Evolutionary conservation across 768 basidiomycete species (phyloP), one percentile per base, ranked within the genome.

Genomic region (Boletus eberwhitei): DNA sequence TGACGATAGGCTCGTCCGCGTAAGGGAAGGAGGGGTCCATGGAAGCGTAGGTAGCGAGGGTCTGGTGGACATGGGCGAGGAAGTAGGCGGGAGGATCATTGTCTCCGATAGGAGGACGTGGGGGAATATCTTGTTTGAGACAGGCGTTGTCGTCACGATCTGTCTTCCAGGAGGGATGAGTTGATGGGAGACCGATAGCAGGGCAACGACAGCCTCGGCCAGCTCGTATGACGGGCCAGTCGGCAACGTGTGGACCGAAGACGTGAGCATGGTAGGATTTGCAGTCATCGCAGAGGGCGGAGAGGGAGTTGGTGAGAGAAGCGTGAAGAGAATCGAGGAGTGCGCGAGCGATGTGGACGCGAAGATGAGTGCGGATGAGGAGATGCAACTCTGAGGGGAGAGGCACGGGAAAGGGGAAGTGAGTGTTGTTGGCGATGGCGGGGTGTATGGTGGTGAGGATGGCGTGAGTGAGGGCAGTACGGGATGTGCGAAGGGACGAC

Each of bases 351-450:
- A 83, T 66, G 22, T 68, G 50, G 7, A 75, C 72, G 52, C 79
- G 70, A 35, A 85, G 74, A 42, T 77, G 71, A 17, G 68, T 67
- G 42, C 83, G 80, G 55, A 85, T 77, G 60, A 77, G 59, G 36
- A 81, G 72, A 40, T 83, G 73, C n/a, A 84, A 58, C 56, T 85
- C 84, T 21, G 75, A 59, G 16, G 83, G 83, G 21, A 85, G 66
- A 17, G 61, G 51, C 0, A 62, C 46, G 41, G 64, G 54, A 29
- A 71, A 57, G 17, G 63, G 56, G 19, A 70, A 55, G 48, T 45
- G 60, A 12, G 45, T 1, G 34, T 59, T 60, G 60, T 76, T 65
- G 5, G 64, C 56, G 59, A 83, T 61, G 62, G 79, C 69, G 9
- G 75, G 75, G 37, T 82, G 80, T 22, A 78, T 52, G 52, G 73